Conservation (phyloP, 352 stramenopile genomes). For the Globisporangium solare region DNA sequence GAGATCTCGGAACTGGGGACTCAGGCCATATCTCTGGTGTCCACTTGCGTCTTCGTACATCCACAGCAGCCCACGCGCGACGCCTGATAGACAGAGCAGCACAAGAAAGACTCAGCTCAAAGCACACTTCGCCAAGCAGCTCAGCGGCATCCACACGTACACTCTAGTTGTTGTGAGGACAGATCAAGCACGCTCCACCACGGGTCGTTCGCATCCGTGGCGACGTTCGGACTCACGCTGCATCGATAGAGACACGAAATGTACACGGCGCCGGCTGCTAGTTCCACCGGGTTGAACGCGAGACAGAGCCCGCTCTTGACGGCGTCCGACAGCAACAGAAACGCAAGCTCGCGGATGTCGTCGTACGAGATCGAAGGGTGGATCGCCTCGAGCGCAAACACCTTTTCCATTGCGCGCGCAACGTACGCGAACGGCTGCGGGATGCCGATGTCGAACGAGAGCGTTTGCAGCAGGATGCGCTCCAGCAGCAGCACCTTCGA, state of each 20-base stretch:
- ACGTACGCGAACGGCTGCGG: constrained; percentile 69
- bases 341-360: constrained; percentile 39
- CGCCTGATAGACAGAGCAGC: constrained; percentile 17
- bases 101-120: neutral
- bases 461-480: constrained; percentile 65
- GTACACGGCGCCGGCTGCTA: constrained; percentile 68
- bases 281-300: constrained; percentile 41
- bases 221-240: constrained; percentile 47
- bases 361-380: constrained; percentile 45
- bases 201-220: constrained; percentile 54
- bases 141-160: constrained; percentile 11
- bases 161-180: constrained; percentile 44
- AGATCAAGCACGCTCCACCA: constrained; percentile 68
- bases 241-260: constrained; percentile 60
- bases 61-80: constrained; percentile 52
- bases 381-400: constrained; percentile 59
- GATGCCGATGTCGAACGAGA: constrained; percentile 67
- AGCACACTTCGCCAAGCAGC: neutral
- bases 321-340: constrained; percentile 55
- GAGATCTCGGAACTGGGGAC: constrained; percentile 41
- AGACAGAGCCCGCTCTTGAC: constrained; percentile 50
- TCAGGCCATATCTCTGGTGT: constrained; percentile 25
- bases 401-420: constrained; percentile 36
- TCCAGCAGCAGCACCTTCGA: constrained; percentile 66
- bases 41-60: constrained; percentile 55